These are phyloP conservation scores for Talaromyces rugulosus DNA, from an alignment of 2,329 filamentous ascomycete species.

Conservation along the genomic window DNA sequence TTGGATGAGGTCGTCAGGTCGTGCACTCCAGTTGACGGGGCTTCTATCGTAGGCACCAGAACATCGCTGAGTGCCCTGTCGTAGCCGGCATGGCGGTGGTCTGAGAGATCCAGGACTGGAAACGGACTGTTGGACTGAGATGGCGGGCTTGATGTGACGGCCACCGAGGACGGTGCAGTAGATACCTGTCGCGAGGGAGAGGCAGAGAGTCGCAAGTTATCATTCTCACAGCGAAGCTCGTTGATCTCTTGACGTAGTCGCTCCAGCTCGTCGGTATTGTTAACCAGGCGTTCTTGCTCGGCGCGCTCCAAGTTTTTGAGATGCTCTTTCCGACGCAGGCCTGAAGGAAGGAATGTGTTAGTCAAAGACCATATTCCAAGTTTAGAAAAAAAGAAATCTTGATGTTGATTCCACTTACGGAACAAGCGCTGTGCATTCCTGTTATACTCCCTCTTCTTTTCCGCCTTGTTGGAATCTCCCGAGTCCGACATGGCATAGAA, in stretches of 20 bases:
- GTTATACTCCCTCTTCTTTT: constrained; percentile 32
- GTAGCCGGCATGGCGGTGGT: background rate
- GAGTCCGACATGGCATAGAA: constrained; percentile 23
- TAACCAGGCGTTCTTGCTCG: constrained; percentile 35
- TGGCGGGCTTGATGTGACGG: constrained; percentile 5
- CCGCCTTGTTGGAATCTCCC: constrained; percentile 23
- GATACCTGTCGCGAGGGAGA: constrained; percentile 16
- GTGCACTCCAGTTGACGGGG: background rate
- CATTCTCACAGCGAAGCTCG: constrained; percentile 38
- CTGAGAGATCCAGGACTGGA: constrained; percentile 3
- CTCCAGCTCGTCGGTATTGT: constrained; percentile 40
- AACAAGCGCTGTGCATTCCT: constrained; percentile 43
- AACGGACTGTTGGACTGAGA: constrained; percentile 21
- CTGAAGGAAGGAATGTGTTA: constrained; percentile 18
- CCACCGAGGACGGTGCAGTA: constrained; percentile 14
- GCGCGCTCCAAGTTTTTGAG: constrained; percentile 41
- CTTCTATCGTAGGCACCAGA: background rate
- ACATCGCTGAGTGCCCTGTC: background rate
- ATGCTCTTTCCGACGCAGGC: constrained; percentile 42
- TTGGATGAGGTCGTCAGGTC: constrained; percentile 1
- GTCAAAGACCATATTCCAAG: background rate
- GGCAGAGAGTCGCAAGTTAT: constrained; percentile 29
- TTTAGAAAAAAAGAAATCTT: background rate
- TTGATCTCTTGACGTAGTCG: constrained; percentile 37
- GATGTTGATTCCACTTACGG: constrained; percentile 23